Percentiles rank a stretch among this genome's conserved stretches.
phyloP scores from a whole-genome alignment of 768 basidiomycete genomes.

The Daedaleopsis nitida region DNA sequence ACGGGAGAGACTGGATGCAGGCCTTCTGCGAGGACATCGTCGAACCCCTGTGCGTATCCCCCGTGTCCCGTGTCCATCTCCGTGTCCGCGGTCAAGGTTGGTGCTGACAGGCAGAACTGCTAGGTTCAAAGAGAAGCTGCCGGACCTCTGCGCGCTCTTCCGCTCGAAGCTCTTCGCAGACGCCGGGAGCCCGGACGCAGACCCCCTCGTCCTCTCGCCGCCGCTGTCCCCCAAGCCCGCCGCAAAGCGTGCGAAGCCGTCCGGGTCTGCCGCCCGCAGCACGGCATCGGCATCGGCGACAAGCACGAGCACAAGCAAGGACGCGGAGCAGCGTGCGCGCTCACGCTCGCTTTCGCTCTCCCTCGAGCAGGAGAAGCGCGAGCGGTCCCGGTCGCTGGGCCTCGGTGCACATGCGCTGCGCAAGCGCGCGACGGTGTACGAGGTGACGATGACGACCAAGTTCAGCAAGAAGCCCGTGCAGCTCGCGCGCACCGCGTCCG shows the following conservation, averaged over 20 bases:
- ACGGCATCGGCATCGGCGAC: background rate
- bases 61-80: background rate
- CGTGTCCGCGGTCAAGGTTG: background rate
- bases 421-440: slow-evolving; percentile 61
- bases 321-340: slow-evolving; percentile 5
- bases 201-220: slow-evolving; percentile 17
- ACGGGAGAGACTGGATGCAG: slow-evolving; percentile 70
- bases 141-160: slow-evolving; percentile 57
- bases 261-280: background rate
- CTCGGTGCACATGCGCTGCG: slow-evolving; percentile 38
- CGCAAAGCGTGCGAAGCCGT: slow-evolving; percentile 15
- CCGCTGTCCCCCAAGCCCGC: slow-evolving; percentile 23
- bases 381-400: slow-evolving; percentile 35
- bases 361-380: slow-evolving; percentile 59
- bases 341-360: slow-evolving; percentile 58
- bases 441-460: slow-evolving; percentile 75
- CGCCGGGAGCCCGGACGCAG: slow-evolving; percentile 55
- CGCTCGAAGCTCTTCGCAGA: slow-evolving; percentile 67
- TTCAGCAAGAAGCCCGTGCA: slow-evolving; percentile 42
- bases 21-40: slow-evolving; percentile 67
- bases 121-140: slow-evolving; percentile 59
- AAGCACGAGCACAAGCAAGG: slow-evolving; percentile 1
- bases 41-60: slow-evolving; percentile 55
- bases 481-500: slow-evolving; percentile 6
- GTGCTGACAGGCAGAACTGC: slow-evolving; percentile 4